phyloP scores from a whole-genome alignment of 768 basidiomycete genomes.

The Hebeloma cylindrosporum region DNA sequence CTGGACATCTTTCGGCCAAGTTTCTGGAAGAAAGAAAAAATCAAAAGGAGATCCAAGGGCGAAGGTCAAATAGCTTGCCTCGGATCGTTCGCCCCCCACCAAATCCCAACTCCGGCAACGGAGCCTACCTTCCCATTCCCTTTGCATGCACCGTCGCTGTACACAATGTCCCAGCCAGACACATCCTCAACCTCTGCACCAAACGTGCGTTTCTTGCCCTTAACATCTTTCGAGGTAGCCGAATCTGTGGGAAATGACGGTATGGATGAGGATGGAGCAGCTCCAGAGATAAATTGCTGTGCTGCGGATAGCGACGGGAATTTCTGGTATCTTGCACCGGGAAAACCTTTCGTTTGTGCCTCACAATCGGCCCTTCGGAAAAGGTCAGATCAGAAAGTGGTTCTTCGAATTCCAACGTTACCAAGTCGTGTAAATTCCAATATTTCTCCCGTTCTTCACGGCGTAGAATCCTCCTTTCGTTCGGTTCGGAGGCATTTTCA shows the following conservation, averaged over 20 bases:
- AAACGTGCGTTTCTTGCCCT: slow-evolving; percentile 35
- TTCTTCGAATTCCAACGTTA: slow-evolving; percentile 25
- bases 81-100: slow-evolving; percentile 73
- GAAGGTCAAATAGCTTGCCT: slow-evolving; percentile 38
- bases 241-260: slow-evolving; percentile 1
- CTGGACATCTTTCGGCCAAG: slow-evolving; percentile 78
- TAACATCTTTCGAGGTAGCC: slow-evolving; percentile 15
- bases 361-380: slow-evolving; percentile 67
- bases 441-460: slow-evolving; percentile 59
- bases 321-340: slow-evolving; percentile 65
- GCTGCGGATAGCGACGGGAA: slow-evolving; percentile 60
- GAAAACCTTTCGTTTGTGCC: slow-evolving; percentile 63
- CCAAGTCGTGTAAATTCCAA: slow-evolving; percentile 77
- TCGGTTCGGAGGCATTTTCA: slow-evolving; percentile 22
- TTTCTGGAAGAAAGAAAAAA: slow-evolving; percentile 50
- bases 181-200: slow-evolving; percentile 31
- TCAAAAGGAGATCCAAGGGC: neutral
- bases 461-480: slow-evolving; percentile 64
- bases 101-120: slow-evolving; percentile 84
- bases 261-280: neutral
- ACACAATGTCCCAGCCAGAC: slow-evolving; percentile 54
- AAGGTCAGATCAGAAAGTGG: slow-evolving; percentile 1
- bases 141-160: slow-evolving; percentile 85
- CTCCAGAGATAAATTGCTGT: slow-evolving; percentile 45
- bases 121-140: slow-evolving; percentile 73